Evolutionary conservation across 129 eudicot genomes (phyloP).

Genomic region (Tanacetum coccineum): DNA sequence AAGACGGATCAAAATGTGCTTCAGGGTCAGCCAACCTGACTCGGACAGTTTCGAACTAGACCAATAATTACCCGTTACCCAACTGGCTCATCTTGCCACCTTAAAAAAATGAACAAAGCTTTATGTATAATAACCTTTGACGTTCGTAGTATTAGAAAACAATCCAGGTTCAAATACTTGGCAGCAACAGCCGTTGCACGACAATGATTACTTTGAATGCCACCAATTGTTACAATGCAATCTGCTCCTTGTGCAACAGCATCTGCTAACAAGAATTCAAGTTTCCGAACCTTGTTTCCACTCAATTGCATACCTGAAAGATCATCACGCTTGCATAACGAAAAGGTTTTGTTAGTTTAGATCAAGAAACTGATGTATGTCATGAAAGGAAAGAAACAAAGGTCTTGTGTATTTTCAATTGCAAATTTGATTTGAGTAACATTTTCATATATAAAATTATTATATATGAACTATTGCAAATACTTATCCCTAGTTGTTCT

Average conservation of each 20-base stretch:
- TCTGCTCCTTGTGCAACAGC: slow-evolving; percentile 93
- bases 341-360: slow-evolving; percentile 19
- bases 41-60: neutral
- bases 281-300: slow-evolving; percentile 96
- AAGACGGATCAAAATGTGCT: neutral
- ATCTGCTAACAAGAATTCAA: slow-evolving; percentile 96
- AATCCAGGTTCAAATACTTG: slow-evolving; percentile 79
- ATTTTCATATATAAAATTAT: too few relatives aligned
- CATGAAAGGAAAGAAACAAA: too few relatives aligned
- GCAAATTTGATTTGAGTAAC: too few relatives aligned
- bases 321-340: slow-evolving; percentile 83
- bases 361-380: slow-evolving; percentile 14
- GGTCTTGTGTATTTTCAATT: too few relatives aligned
- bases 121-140: slow-evolving; percentile 62
- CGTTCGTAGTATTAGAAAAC: slow-evolving; percentile 85
- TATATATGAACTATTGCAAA: too few relatives aligned
- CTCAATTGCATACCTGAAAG: slow-evolving; percentile 99
- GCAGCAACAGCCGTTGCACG: slow-evolving; percentile 99
- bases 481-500: too few relatives aligned
- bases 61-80: neutral
- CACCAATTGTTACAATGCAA: slow-evolving; percentile 88
- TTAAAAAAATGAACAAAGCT: neutral
- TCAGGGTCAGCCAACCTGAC: neutral
- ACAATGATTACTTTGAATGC: slow-evolving; percentile 98
- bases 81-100: slow-evolving; percentile 1